Base-by-base conservation (phyloP, 345 rosid genomes). In the Viola odorata region DNA sequence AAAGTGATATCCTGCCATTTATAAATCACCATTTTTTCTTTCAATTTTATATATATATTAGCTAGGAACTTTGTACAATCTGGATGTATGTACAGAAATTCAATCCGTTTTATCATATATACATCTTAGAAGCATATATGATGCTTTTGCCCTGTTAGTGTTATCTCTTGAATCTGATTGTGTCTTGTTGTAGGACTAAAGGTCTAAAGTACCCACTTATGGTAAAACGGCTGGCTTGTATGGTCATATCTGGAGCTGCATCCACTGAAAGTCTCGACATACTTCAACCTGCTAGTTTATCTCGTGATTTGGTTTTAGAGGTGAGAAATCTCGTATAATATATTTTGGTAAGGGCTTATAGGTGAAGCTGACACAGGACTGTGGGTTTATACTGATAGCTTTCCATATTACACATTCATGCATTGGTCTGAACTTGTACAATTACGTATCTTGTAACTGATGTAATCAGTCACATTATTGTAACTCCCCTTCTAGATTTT, bases 141-240 rank as follows among this genome's bases (percentile, higher is more conserved):
- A 23, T 23, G 32, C 2, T 49, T 17, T 36, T 58, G 45, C 14
- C 8, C 14, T 57, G 9, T 37, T 7, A 0, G 8, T 68, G 38
- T 70, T 12, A 61, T 59, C 51, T 59, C 39, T 41, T 50, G 36
- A 32, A 37, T 73, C 16, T 61, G 38, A 47, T 53, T 68, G 37
- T 58, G 32, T 23, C 32, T 23, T 23, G 32, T 23, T 23, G 62
- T 68, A 91, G 98, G 79, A 65, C 70, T 59, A 79, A 72, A 57
- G 87, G 89, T 63, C 66, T 89, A 70, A 91, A 89, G 78, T 91
- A 84, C 76, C 98, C 96, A 36, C 89, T 81, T 69, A 66, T 91
- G 70, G 91, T 82, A 47, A 91, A 81, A 75, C 84, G 96, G 73
- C 75, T 89, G 73, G 84, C 85, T 66, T 85, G 95, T 68, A 80